These are phyloP conservation scores for Fomitopsis serialis DNA, from an alignment of 768 basidiomycete species.

Conservation along the genomic window DNA sequence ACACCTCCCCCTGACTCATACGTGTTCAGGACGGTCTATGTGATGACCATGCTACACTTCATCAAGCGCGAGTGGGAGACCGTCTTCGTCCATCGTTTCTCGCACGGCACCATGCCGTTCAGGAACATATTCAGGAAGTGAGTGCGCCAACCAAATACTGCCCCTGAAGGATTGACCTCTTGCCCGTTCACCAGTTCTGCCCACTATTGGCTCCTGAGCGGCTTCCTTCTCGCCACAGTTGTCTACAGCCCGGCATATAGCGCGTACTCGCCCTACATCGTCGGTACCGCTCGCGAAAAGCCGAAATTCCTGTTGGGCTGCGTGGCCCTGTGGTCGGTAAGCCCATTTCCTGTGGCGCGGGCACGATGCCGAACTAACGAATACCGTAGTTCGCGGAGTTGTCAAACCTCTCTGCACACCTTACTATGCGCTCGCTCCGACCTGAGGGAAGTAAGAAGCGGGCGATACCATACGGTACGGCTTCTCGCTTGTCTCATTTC, in stretches of 20 bases:
- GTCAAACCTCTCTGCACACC: slow-evolving; percentile 80
- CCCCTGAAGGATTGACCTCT: slow-evolving; percentile 2
- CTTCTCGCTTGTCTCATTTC: slow-evolving; percentile 80
- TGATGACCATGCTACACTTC: slow-evolving; percentile 81
- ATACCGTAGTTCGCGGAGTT: slow-evolving; percentile 66
- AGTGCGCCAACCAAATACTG: slow-evolving; percentile 15
- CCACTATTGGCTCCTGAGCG: slow-evolving; percentile 85
- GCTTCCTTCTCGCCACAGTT: slow-evolving; percentile 72
- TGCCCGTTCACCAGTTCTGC: slow-evolving; percentile 76
- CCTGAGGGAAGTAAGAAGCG: slow-evolving; percentile 74
- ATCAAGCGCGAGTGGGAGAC: slow-evolving; percentile 91
- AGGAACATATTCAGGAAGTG: slow-evolving; percentile 88
- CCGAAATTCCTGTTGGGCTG: slow-evolving; percentile 63
- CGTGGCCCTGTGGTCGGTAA: slow-evolving; percentile 68
- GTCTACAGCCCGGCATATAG: slow-evolving; percentile 81
- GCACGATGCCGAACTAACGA: not conserved
- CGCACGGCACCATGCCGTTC: slow-evolving; percentile 89
- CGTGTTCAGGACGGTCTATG: slow-evolving; percentile 53
- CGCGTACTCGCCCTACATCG: slow-evolving; percentile 54
- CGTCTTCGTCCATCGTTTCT: slow-evolving; percentile 91
- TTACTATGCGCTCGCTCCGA: slow-evolving; percentile 79
- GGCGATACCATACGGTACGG: slow-evolving; percentile 93
- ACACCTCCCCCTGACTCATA: slow-evolving; percentile 4
- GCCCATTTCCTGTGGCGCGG: slow-evolving; percentile 26
- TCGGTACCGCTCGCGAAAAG: slow-evolving; percentile 58